Percentiles rank a stretch among this genome's conserved stretches.
These are phyloP conservation scores for Primulina tabacum DNA, from an alignment of 257 asterid species.

Conservation along the genomic window DNA sequence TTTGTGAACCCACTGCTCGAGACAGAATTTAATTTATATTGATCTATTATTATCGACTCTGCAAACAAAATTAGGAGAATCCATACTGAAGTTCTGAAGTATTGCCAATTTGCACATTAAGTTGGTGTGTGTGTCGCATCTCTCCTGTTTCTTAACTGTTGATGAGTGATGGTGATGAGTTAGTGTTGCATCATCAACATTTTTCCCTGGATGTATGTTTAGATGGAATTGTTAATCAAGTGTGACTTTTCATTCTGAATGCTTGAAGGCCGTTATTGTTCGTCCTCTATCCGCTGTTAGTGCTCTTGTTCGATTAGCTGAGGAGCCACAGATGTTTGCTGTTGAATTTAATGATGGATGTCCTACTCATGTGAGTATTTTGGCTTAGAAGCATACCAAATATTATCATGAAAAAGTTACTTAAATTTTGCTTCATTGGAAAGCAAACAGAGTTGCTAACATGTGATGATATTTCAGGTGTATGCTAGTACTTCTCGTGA, in stretches of 20 bases:
- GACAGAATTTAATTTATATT: slow-evolving; percentile 18
- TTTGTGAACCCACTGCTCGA: slow-evolving; percentile 5
- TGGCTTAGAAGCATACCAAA: slow-evolving; percentile 21
- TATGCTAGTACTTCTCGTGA: slow-evolving; percentile 99
- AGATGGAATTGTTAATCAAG: slow-evolving; percentile 22
- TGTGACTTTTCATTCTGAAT: slow-evolving; percentile 29
- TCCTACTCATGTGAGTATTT: slow-evolving; percentile 77
- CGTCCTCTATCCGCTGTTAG: slow-evolving; percentile 88
- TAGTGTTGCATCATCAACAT: slow-evolving; percentile 17
- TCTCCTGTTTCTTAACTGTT: background rate
- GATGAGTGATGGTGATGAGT: slow-evolving; percentile 15
- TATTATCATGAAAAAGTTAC: slow-evolving; percentile 23
- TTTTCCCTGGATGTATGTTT: slow-evolving; percentile 23
- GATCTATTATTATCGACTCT: slow-evolving; percentile 9
- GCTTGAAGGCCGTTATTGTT: slow-evolving; percentile 83
- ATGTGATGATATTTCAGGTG: slow-evolving; percentile 58
- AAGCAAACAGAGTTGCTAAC: slow-evolving; percentile 18
- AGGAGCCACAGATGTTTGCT: slow-evolving; percentile 99
- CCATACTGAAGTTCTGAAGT: slow-evolving; percentile 17
- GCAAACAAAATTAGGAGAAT: background rate
- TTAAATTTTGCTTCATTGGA: slow-evolving; percentile 5
- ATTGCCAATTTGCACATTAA: background rate
- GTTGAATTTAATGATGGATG: slow-evolving; percentile 96
- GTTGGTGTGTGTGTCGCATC: slow-evolving; percentile 11
- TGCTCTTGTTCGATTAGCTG: slow-evolving; percentile 97